Percentiles rank a stretch among this genome's conserved stretches.
These are phyloP conservation scores for Chaetomiaceae sp. DNA, from an alignment of 2,329 filamentous ascomycete species.

Conservation along the genomic window DNA sequence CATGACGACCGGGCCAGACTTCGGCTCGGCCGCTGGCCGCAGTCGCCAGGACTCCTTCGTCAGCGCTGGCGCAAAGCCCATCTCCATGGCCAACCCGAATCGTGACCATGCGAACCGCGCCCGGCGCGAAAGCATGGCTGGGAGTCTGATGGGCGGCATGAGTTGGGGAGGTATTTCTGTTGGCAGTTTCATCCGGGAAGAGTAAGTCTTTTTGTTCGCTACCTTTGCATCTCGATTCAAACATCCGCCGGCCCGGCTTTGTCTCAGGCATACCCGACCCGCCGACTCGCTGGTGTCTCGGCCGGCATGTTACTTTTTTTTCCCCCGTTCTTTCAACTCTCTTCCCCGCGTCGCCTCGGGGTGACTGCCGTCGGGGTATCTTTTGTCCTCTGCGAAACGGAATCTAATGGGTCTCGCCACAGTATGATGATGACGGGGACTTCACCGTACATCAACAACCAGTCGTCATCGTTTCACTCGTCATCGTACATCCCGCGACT, in stretches of 20 bases:
- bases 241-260: slow-evolving; percentile 5
- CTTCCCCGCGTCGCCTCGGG: neutral
- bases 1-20: slow-evolving; percentile 56
- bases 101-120: slow-evolving; percentile 53
- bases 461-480: slow-evolving; percentile 94
- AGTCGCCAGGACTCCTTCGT: slow-evolving; percentile 61
- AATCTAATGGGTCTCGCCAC: slow-evolving; percentile 19
- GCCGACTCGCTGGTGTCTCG: neutral
- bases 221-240: slow-evolving; percentile 8
- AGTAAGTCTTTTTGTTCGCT: slow-evolving; percentile 60
- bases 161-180: slow-evolving; percentile 97
- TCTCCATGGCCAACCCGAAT: slow-evolving; percentile 61
- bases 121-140: slow-evolving; percentile 58
- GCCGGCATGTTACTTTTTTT: neutral
- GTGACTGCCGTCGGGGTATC: no score
- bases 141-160: slow-evolving; percentile 73
- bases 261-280: slow-evolving; percentile 3
- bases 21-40: slow-evolving; percentile 55
- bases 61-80: slow-evolving; percentile 61
- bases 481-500: slow-evolving; percentile 95
- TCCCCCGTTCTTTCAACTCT: neutral
- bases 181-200: slow-evolving; percentile 94
- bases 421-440: slow-evolving; percentile 95
- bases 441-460: slow-evolving; percentile 76
- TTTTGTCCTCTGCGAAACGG: neutral